Conservation (phyloP, 768 basidiomycete species). For the Nidularia sp. region DNA sequence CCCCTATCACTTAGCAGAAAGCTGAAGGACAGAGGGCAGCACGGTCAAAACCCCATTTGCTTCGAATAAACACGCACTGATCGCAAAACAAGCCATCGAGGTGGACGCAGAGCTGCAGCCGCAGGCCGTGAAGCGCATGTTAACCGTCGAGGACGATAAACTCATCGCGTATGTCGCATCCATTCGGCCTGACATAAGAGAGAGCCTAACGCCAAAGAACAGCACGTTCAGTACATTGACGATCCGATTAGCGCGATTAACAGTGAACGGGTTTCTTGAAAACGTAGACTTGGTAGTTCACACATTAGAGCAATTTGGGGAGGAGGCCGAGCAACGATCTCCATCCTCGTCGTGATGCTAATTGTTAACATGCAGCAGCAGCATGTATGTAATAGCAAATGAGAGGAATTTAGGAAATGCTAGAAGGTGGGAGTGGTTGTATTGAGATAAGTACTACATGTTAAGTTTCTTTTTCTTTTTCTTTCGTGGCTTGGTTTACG, state of each 20-base stretch:
- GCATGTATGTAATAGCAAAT: neutral
- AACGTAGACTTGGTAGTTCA: conserved; percentile 83
- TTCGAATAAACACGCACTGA: conserved; percentile 67
- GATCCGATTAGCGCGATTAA: conserved; percentile 78
- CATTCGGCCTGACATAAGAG: neutral
- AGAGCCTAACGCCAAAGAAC: neutral
- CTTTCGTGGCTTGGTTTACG: no score
- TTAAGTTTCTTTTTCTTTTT: no score
- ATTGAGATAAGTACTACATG: no score
- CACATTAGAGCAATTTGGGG: conserved; percentile 77
- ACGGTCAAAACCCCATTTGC: conserved; percentile 78
- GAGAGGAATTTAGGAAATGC: neutral
- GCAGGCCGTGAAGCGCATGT: conserved; percentile 69
- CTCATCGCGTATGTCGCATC: conserved; percentile 66
- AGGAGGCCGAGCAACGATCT: conserved; percentile 44
- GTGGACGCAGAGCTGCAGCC: conserved; percentile 86
- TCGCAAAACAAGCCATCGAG: conserved; percentile 80
- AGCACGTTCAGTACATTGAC: conserved; percentile 79
- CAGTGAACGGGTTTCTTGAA: conserved; percentile 84
- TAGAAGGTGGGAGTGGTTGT: no score
- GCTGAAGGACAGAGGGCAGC: conserved; percentile 19
- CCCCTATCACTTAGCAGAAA: neutral
- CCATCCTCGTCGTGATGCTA: conserved; percentile 7
- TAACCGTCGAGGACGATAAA: conserved; percentile 61
- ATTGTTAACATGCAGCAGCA: neutral